phyloP scores from a whole-genome alignment of 495 filamentous ascomycete genomes.

The Xylaria telfairii region DNA sequence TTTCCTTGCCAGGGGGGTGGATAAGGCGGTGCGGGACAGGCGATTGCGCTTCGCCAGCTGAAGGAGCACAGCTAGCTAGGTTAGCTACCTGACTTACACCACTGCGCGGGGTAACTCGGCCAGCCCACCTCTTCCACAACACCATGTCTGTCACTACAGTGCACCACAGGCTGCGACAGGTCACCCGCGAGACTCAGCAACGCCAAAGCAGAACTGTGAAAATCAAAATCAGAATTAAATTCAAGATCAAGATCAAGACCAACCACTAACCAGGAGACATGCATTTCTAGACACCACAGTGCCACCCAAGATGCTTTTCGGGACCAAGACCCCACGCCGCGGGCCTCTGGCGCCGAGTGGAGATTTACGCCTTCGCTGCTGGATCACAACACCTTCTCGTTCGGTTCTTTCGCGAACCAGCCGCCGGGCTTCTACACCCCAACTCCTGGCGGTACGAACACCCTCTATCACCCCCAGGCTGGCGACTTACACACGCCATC shows the following conservation, averaged over 20 bases:
- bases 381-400: slow-evolving; percentile 82
- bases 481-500: slow-evolving; percentile 91
- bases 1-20: neutral
- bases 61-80: neutral
- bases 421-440: slow-evolving; percentile 86
- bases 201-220: neutral
- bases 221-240: neutral
- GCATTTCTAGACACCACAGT: slow-evolving; percentile 43
- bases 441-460: slow-evolving; percentile 82
- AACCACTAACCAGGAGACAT: neutral
- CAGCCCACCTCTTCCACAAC: neutral
- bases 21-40: slow-evolving; percentile 2
- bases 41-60: slow-evolving; percentile 3
- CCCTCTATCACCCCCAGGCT: slow-evolving; percentile 80
- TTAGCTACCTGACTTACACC: too few species aligned
- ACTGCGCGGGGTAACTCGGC: slow-evolving; percentile 13
- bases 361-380: slow-evolving; percentile 88
- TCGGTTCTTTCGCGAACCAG: slow-evolving; percentile 77
- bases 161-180: slow-evolving; percentile 5
- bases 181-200: neutral
- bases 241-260: neutral
- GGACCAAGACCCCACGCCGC: slow-evolving; percentile 80
- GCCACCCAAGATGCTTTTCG: slow-evolving; percentile 62
- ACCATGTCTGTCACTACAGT: slow-evolving; percentile 22
- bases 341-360: slow-evolving; percentile 76